These are phyloP conservation scores for Knufia fluminis DNA, from an alignment of 2,329 filamentous ascomycete species.

Conservation along the genomic window DNA sequence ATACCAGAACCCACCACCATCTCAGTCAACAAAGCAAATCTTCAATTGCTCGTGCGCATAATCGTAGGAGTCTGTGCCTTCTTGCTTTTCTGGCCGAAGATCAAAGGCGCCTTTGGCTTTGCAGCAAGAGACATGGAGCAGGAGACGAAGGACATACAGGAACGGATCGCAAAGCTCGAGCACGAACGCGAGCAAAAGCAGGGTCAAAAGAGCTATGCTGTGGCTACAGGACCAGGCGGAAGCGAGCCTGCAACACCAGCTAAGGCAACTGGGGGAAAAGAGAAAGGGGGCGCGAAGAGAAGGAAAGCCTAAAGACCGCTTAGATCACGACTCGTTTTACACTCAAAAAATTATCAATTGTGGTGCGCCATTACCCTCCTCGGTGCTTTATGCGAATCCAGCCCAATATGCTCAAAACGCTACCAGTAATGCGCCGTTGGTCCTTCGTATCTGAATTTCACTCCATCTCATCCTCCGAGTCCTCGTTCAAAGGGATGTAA, in stretches of 20 bases:
- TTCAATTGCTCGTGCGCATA: slow-evolving; percentile 3
- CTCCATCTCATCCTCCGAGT: slow-evolving; percentile 8
- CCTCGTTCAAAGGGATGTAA: slow-evolving; percentile 10
- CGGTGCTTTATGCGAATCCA: no score
- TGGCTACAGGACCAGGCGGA: background rate
- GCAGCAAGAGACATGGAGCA: background rate
- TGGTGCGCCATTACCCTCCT: no score
- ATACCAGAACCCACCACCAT: background rate
- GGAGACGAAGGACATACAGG: slow-evolving; percentile 1
- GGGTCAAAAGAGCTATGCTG: background rate
- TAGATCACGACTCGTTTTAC: no score
- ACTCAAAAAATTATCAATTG: no score
- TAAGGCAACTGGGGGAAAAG: background rate
- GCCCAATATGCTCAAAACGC: no score
- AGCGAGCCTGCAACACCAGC: background rate
- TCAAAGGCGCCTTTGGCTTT: slow-evolving; percentile 2
- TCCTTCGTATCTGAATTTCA: background rate
- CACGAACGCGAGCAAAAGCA: background rate
- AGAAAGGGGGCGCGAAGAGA: slow-evolving; percentile 1
- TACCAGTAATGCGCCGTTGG: background rate
- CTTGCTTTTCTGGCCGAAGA: slow-evolving; percentile 5
- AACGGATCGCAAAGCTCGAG: slow-evolving; percentile 6
- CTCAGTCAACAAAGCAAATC: slow-evolving; percentile 3
- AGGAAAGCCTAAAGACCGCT: slow-evolving; percentile 8
- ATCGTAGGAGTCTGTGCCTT: background rate